Base-by-base conservation (phyloP, 129 eudicot species). In the Mikania micrantha region DNA sequence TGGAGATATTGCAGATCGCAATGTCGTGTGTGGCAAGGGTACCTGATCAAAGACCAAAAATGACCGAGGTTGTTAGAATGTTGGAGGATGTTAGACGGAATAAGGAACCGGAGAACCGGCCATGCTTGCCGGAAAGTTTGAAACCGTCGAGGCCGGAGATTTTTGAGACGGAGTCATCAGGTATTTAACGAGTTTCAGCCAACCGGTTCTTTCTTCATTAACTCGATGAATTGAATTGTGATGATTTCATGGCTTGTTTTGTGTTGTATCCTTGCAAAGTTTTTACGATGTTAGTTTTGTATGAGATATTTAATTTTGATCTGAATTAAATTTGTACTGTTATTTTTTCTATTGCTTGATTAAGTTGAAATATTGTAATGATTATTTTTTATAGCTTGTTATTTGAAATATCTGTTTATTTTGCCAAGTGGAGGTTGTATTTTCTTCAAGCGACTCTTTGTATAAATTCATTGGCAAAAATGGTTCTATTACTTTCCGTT, bases 1-100 rank as follows among this genome's bases (percentile, higher is more conserved):
- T 92, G 58, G 98, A 88, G 86, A 72, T 92, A 88, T 73, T 92
- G 77, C 98, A 88, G 75, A 86, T 92, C 28, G 96, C 96, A 0
- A 73, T 92, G 89, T 65, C 91, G 1, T 92, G 98, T 81, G 96
- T 92, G 45, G 95, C 77, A 0, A 82, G 98, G 56, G 77, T 73
- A 41, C 70, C 86, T 4, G 98, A 88, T 64, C 98, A 84, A 61
- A 68, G 98, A 38, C 98, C 96, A 8, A 92, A 80, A 54, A 92
- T 92, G 95, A 21, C 70, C 0, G 98, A 92, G 19, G 95, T 88
- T 0, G 84, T 86, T 19, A 88, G 75, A 28, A 80, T 92, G 95
- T 78, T 88, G 17, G 96, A 92, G 74, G 83, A 71, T n/a, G 87
- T 92, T 9, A 62, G 96, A 16, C 80, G 69, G 69, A 60, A 31